phyloP scores from a whole-genome alignment of 2,329 filamentous ascomycete genomes.

The Fusarium papillatum region DNA sequence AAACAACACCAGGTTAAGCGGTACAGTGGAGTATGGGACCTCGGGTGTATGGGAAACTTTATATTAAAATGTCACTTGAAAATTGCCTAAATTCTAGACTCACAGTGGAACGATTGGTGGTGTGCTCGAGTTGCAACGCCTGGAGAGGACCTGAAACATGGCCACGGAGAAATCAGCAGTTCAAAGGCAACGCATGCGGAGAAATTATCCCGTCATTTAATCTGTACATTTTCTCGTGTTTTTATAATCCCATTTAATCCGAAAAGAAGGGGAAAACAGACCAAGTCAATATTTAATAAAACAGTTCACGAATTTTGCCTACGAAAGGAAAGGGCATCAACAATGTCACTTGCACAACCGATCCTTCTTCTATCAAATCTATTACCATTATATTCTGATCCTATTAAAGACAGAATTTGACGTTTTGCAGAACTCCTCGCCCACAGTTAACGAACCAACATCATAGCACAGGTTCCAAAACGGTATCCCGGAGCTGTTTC shows the following conservation, averaged over 20 bases:
- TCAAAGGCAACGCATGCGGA: neutral
- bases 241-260: neutral
- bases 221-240: neutral
- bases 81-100: neutral
- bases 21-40: neutral
- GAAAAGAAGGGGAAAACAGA: neutral
- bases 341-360: neutral
- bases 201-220: neutral
- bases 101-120: neutral
- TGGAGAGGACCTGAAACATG: neutral
- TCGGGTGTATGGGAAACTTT: neutral
- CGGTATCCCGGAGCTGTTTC: neutral
- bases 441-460: neutral
- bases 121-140: neutral
- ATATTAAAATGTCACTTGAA: neutral
- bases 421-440: neutral
- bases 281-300: neutral
- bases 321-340: neutral
- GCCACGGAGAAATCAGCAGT: neutral
- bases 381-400: neutral
- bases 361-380: neutral
- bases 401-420: neutral
- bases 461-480: neutral
- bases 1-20: neutral
- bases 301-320: neutral